Conservation (phyloP, 225 moss, liverwort and hornwort species). For the Takakia lepidozioides region DNA sequence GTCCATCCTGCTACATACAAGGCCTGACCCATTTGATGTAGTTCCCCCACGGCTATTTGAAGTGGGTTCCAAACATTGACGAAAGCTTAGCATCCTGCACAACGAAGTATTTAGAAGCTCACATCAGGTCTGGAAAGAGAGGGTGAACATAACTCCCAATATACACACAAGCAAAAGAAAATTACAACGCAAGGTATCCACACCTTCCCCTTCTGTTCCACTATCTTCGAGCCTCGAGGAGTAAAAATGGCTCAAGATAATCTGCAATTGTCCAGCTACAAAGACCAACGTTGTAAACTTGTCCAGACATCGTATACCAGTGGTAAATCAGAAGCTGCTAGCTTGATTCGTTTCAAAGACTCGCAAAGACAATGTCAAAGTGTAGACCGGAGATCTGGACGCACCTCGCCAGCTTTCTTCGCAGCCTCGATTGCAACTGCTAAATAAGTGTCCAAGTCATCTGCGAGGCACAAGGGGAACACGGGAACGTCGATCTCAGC, state of each 20-base stretch:
- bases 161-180: background rate
- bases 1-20: conserved; percentile 6
- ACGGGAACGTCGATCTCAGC: too few species aligned
- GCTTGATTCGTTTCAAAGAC: background rate
- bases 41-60: conserved; percentile 29
- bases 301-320: background rate
- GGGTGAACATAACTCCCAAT: background rate
- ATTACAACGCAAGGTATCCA: background rate
- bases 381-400: background rate
- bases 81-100: too few species aligned
- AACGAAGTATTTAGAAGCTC: background rate
- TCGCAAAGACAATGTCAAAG: background rate
- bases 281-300: background rate
- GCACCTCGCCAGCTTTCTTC: conserved; percentile 67
- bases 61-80: conserved; percentile 57
- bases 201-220: conserved; percentile 88
- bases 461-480: too few species aligned
- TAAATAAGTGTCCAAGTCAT: conserved; percentile 61
- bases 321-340: background rate
- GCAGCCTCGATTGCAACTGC: conserved; percentile 71
- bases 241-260: conserved; percentile 53
- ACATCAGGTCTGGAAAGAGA: background rate
- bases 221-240: conserved; percentile 50
- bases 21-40: conserved; percentile 22
- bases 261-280: conserved; percentile 18